Evolutionary conservation across 176 grass and related monocot species (phyloP), one percentile per base, ranked within the genome.

Genomic region (Typha latifolia): DNA sequence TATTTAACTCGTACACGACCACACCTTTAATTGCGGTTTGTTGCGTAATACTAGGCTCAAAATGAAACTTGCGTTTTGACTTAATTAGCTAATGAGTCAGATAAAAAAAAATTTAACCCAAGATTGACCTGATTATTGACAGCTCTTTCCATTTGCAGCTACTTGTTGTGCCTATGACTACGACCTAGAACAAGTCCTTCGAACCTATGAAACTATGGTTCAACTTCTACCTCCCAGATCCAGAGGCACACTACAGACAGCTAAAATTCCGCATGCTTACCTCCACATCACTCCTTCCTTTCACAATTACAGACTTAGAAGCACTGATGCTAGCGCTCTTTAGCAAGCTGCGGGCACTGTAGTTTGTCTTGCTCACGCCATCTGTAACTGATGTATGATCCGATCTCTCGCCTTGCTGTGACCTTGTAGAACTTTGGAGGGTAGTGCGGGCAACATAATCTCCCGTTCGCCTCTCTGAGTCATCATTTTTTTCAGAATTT

Each of bases 311-410:
- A 18, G 82, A 96, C 75, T 84, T 80, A 29, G 92, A 96, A 62
- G 88, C 92, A 15, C 92, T 79, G 21, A 96, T 96, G 69, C 92
- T 91, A 68, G 87, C 85, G 3, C 92, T 96, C 80, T 96, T 96
- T 80, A 96, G 70, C 62, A 91, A 82, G 84, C 81, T 91, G 8
- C 82, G 82, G 20, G 74, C 57, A 69, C 63, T 84, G 34, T 73
- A 69, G 32, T 80, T 80, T 21, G 92, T 57, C 50, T 82, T 85
- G 79, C 55, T 87, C 67, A 84, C 71, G 59, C 77, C 87, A 63
- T 91, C 87, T 12, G 74, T 76, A 14, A 84, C 86, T 3, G 89
- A 94, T 21, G 66, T 22, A 27, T 81, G 77, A 51, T 67, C 84
- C 10, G 73, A 48, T 31, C 62, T 66, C 47, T 84, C 92, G 32